phyloP scores from a whole-genome alignment of 2,329 filamentous ascomycete genomes.

The Didymella pomorum region DNA sequence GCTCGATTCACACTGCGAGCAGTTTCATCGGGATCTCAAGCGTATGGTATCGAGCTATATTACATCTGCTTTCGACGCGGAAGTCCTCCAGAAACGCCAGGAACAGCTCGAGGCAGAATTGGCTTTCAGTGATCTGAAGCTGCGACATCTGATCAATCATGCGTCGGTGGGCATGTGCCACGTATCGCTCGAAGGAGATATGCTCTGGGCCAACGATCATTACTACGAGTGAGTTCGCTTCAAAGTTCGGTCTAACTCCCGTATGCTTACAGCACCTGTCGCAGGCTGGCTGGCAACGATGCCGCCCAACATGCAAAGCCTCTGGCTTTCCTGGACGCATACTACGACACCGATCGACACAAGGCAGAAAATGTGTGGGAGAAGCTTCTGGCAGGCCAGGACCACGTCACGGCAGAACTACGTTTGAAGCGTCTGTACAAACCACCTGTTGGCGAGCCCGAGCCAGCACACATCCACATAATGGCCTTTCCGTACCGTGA shows the following conservation, averaged over 20 bases:
- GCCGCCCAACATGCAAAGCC: constrained; percentile 26
- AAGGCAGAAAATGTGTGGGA: constrained; percentile 40
- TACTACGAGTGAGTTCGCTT: constrained; percentile 31
- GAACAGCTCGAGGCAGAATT: constrained; percentile 46
- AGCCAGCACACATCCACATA: constrained; percentile 44
- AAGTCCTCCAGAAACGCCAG: constrained; percentile 35
- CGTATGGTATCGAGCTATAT: constrained; percentile 46
- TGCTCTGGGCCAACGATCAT: constrained; percentile 49
- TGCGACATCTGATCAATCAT: constrained; percentile 48
- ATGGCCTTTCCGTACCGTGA: constrained; percentile 47
- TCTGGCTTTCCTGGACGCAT: constrained; percentile 39
- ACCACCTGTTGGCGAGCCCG: constrained; percentile 41
- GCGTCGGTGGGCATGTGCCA: constrained; percentile 48
- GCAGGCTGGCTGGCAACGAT: constrained; percentile 18
- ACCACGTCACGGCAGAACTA: constrained; percentile 40
- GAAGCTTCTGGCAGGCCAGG: constrained; percentile 32
- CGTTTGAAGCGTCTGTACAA: constrained; percentile 44
- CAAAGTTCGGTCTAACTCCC: too few relatives aligned
- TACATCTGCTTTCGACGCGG: constrained; percentile 31
- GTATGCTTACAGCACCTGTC: too few relatives aligned
- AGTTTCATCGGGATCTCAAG: constrained; percentile 44
- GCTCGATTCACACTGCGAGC: constrained; percentile 42
- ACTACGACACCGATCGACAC: constrained; percentile 37
- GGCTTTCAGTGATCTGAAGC: constrained; percentile 45
- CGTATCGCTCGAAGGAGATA: constrained; percentile 38